Evolutionary conservation across 306 rosid genomes (phyloP), one percentile per base, ranked within the genome.

Genomic region (Sphenostylis stenocarpa): DNA sequence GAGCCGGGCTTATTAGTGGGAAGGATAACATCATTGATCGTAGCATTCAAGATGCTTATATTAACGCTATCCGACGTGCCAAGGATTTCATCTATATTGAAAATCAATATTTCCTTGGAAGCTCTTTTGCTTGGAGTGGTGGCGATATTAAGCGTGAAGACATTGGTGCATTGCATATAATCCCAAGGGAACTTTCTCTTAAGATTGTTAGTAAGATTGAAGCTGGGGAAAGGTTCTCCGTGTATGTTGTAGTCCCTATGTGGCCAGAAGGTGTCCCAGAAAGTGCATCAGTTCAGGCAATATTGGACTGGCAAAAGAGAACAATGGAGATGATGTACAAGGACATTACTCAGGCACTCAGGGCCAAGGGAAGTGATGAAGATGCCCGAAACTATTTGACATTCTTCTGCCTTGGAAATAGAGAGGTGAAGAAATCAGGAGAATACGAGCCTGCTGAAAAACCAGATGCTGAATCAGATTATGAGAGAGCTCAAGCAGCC

Each of bases 231-330:
- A 87, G 86, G 79, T 90, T 90, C 51, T 66, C 86, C 0, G 92
- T 90, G 23, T 90, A 90, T 74, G 81, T 90, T 19, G 90, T 90
- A 62, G 80, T 90, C 49, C 95, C 95, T 13, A 90, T 90, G 95
- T 87, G 90, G 95, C 95, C 95, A 21, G 95, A 90, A 67, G 95
- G 95, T 57, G 58, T 87, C 28, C 95, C 95, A 0, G 94, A 90
- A 80, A 87, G 90, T 77, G 89, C 89, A 77, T 90, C 94, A 0
- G 94, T 87, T 78, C 94, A 87, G 82, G 94, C 94, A 11, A 90
- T 90, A 87, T 81, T 90, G 78, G 94, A 90, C 56, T 90, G 94
- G 94, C 94, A 90, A 75, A 90, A 44, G 84, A 90, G 94, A 51
- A 90, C 94, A 68, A 60, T 87, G 86, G 94, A 87, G 72, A 90